Percentiles rank a stretch among this genome's conserved stretches.
Evolutionary conservation across 2,329 filamentous ascomycete genomes (phyloP).

Genomic region (Trichophyton mentagrophytes): DNA sequence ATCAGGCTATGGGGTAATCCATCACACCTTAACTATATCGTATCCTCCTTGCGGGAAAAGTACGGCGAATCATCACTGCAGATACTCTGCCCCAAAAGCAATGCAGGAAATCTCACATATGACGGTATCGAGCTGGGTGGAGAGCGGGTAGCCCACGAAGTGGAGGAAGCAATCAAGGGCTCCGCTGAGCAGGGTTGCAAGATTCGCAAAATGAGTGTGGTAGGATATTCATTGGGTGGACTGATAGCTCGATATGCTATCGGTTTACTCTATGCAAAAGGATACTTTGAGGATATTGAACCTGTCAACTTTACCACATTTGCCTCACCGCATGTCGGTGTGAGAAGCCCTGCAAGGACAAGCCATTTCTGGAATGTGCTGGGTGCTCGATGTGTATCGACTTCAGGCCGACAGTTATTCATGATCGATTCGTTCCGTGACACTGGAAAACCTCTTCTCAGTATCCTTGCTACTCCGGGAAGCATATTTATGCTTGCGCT

Average conservation of each 20-base stretch:
- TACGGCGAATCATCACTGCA: constrained; percentile 38
- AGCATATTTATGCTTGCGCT: constrained; percentile 78
- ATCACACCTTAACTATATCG: constrained; percentile 44
- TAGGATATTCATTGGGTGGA: constrained; percentile 83
- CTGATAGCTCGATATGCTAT: constrained; percentile 76
- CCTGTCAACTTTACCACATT: constrained; percentile 94
- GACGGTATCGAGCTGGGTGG: constrained; percentile 58
- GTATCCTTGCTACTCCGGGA: constrained; percentile 66
- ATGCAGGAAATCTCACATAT: constrained; percentile 47
- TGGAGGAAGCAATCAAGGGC: constrained; percentile 46
- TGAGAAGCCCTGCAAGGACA: constrained; percentile 55
- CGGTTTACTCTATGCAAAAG: constrained; percentile 68
- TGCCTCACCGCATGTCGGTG: constrained; percentile 71
- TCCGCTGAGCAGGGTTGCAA: constrained; percentile 50
- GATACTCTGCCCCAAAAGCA: constrained; percentile 44
- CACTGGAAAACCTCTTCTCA: constrained; percentile 66
- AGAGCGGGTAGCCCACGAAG: constrained; percentile 51
- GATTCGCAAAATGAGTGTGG: constrained; percentile 70
- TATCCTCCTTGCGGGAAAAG: constrained; percentile 38
- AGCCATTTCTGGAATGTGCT: constrained; percentile 69
- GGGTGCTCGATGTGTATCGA: constrained; percentile 66
- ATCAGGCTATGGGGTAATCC: constrained; percentile 49
- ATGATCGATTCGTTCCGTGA: constrained; percentile 73
- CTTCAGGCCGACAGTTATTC: constrained; percentile 77
- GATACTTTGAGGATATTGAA: constrained; percentile 63